Base-by-base conservation (phyloP, 2,329 filamentous ascomycete species). In the Claviceps digitariae region DNA sequence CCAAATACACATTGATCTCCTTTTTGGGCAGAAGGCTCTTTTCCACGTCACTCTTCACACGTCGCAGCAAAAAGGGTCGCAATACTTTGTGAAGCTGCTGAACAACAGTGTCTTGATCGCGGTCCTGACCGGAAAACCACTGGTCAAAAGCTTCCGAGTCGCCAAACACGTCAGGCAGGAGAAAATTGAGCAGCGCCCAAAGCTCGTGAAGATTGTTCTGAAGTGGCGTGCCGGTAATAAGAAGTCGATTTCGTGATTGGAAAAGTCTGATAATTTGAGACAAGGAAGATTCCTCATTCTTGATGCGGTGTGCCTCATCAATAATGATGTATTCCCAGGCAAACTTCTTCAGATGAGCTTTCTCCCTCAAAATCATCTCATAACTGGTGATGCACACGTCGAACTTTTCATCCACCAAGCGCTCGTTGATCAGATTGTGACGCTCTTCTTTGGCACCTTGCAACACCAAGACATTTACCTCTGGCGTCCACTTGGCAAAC, bases 271-370 rank as follows among this genome's bases (percentile, higher is more conserved):
- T 95, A 60, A 97, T 94, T 64, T 97, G 91, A 3, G 93, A 90
- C 3, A 98, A 77, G 0, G 93, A 96, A 0, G 93, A 98, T 68
- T 97, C 90, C 66, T 98, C 93, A 69, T 98, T 98, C 75, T 98
- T 98, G 79, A 98, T 98, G 56, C 93, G 89, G 69, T 98, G 93
- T 2, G 93, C 82, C 61, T 98, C 93, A 63, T 98, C 93, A 58
- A 98, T 95, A 61, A 98, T 95, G 69, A 98, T 98, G 70, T 98
- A 98, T 68, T 98, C 91, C 93, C 93, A 98, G 0, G 93, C 90
- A 67, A 98, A 95, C 69, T 97, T 97, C 73, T 93, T 95, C 60
- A 98, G 70, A 61, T 95, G 89, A 1, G 87, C 77, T 73, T 98
- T 97, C 66, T 98, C 93, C 54, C 93, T 83, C 13, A 98, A 76